phyloP scores from a whole-genome alignment of 2,329 filamentous ascomycete genomes.

The Massarina eburnea region DNA sequence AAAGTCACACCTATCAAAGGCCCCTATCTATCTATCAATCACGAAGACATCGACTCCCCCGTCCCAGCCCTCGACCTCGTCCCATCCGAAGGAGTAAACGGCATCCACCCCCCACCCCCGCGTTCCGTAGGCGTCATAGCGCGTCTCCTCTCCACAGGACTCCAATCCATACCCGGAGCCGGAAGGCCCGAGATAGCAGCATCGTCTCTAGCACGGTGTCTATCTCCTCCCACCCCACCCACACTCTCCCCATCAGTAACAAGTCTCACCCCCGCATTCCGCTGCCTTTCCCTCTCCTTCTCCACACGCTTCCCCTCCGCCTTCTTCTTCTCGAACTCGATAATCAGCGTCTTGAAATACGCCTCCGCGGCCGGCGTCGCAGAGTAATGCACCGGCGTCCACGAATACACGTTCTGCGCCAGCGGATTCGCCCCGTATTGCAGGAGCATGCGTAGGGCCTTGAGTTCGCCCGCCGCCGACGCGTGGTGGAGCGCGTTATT shows the following conservation, averaged over 20 bases:
- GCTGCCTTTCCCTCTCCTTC: slow-evolving; percentile 32
- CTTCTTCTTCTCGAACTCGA: slow-evolving; percentile 67
- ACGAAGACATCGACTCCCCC: slow-evolving; percentile 33
- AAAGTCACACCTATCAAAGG: too few relatives aligned
- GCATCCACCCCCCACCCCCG: slow-evolving; percentile 20
- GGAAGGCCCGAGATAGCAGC: slow-evolving; percentile 33
- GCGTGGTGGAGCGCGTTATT: slow-evolving; percentile 89
- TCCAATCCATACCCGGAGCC: slow-evolving; percentile 41
- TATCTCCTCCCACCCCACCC: slow-evolving; percentile 13
- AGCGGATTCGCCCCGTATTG: slow-evolving; percentile 76
- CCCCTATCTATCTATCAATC: too few relatives aligned
- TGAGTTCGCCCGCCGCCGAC: slow-evolving; percentile 75
- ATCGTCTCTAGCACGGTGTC: slow-evolving; percentile 36
- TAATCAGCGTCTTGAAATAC: slow-evolving; percentile 76
- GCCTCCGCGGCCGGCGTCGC: slow-evolving; percentile 81
- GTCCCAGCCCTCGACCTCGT: slow-evolving; percentile 40
- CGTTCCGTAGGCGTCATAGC: slow-evolving; percentile 45
- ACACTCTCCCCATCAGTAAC: slow-evolving; percentile 34
- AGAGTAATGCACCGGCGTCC: slow-evolving; percentile 82
- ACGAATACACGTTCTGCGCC: slow-evolving; percentile 72
- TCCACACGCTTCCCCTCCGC: slow-evolving; percentile 43
- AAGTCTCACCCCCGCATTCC: slow-evolving; percentile 38
- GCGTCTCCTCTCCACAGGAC: slow-evolving; percentile 39
- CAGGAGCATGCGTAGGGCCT: slow-evolving; percentile 74
- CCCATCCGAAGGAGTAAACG: slow-evolving; percentile 25